Percentiles rank a stretch among this genome's conserved stretches.
phyloP scores from a whole-genome alignment of 768 basidiomycete species.

The Termitomyces sp. region DNA sequence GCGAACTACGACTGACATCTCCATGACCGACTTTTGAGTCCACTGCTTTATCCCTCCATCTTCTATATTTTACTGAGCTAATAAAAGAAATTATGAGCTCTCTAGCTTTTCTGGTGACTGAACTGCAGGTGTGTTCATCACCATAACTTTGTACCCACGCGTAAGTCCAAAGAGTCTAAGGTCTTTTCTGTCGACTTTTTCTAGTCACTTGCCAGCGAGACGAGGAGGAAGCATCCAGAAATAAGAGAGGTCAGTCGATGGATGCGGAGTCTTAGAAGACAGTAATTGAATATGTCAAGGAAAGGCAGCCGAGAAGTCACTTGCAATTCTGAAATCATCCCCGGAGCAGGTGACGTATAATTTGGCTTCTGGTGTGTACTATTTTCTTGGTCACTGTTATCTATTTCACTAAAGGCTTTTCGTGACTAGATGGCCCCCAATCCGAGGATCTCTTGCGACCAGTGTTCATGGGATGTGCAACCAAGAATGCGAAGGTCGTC shows the following conservation, averaged over 20 bases:
- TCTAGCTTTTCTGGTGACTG: slow-evolving; percentile 14
- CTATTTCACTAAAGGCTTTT: not conserved
- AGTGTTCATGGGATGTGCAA: slow-evolving; percentile 91
- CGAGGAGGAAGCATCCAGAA: slow-evolving; percentile 85
- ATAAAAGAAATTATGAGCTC: slow-evolving; percentile 16
- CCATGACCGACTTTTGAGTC: not conserved
- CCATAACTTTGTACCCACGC: not conserved
- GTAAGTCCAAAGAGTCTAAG: not conserved
- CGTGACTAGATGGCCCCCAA: slow-evolving; percentile 62
- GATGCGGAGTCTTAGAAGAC: not conserved
- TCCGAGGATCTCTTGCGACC: slow-evolving; percentile 81
- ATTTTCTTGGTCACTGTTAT: not conserved
- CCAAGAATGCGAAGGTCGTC: slow-evolving; percentile 91
- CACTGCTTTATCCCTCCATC: not conserved
- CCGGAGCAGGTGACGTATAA: slow-evolving; percentile 74
- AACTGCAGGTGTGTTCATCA: slow-evolving; percentile 10
- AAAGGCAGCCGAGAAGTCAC: slow-evolving; percentile 84
- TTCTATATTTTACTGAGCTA: not conserved
- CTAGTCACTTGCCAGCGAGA: slow-evolving; percentile 85
- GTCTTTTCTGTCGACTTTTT: not conserved
- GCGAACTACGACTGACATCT: not conserved
- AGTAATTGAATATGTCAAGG: slow-evolving; percentile 17
- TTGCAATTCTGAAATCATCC: slow-evolving; percentile 75
- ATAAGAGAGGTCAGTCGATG: slow-evolving; percentile 75
- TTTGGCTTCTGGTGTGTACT: slow-evolving; percentile 66